Conservation (phyloP, 495 filamentous ascomycete species). For the Xylaria palmicola region DNA sequence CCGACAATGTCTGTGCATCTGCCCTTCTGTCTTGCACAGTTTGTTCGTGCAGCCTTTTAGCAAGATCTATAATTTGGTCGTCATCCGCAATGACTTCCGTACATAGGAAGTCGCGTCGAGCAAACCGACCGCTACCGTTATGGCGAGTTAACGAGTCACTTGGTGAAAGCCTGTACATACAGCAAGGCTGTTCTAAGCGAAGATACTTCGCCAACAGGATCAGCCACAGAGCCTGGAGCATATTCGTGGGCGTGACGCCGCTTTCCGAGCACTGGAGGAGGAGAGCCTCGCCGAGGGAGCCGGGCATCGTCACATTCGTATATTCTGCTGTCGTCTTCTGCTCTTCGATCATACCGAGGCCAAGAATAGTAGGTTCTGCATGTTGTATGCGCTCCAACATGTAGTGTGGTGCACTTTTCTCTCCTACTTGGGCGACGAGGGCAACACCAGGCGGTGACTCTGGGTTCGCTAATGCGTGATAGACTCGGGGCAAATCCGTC, state of each 20-base stretch:
- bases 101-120: background rate
- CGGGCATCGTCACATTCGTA: background rate
- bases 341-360: background rate
- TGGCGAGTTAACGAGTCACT: background rate
- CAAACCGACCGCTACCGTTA: background rate
- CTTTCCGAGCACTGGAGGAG: background rate
- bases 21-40: background rate
- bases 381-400: background rate
- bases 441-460: background rate
- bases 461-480: background rate
- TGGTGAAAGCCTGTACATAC: background rate
- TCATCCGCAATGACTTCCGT: background rate
- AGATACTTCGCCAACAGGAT: background rate
- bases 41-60: background rate
- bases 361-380: background rate
- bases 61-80: background rate
- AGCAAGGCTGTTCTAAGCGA: conserved; percentile 6
- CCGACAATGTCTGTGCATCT: background rate
- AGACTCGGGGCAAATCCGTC: background rate
- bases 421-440: background rate
- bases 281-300: background rate
- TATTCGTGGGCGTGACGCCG: background rate
- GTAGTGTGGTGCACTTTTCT: background rate
- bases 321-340: background rate
- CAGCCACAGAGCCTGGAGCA: conserved; percentile 1